Conservation (phyloP, 345 rosid genomes). For the Populus simonii region DNA sequence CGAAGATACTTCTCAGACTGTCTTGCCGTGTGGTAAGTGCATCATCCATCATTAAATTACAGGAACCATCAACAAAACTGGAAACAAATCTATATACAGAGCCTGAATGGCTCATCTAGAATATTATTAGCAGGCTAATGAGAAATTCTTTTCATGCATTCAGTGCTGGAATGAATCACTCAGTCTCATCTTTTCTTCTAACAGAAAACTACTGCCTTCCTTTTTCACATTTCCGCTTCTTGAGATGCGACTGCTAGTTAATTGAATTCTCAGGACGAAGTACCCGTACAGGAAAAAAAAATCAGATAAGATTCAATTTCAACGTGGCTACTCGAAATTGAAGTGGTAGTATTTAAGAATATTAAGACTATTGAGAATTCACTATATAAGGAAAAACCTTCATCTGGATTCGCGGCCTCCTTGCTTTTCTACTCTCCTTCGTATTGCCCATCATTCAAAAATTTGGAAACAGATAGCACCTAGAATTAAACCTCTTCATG, state of each 20-base stretch:
- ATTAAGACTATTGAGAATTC: not conserved
- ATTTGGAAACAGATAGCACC: not conserved
- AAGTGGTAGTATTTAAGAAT: not conserved
- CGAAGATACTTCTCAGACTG: too few relatives aligned
- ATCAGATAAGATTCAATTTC: not conserved
- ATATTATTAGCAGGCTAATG: not conserved
- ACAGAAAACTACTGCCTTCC: too few relatives aligned
- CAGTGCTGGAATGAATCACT: not conserved
- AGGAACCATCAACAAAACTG: too few relatives aligned
- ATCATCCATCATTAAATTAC: too few relatives aligned
- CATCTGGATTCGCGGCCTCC: conserved; percentile 6
- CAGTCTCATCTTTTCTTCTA: too few relatives aligned
- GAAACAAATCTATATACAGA: not conserved
- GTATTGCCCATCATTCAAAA: conserved; percentile 6
- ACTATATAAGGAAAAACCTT: not conserved
- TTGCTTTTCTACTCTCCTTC: conserved; percentile 10
- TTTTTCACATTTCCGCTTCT: too few relatives aligned
- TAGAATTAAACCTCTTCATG: conserved; percentile 6
- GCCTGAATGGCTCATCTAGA: not conserved
- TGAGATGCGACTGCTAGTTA: not conserved
- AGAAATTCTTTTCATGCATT: not conserved
- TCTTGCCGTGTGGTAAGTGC: too few relatives aligned
- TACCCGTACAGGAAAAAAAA: not conserved
- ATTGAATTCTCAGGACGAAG: not conserved
- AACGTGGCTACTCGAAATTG: not conserved